Conservation (phyloP, 2,329 filamentous ascomycete species). For the Arachnopeziza araneosa region DNA sequence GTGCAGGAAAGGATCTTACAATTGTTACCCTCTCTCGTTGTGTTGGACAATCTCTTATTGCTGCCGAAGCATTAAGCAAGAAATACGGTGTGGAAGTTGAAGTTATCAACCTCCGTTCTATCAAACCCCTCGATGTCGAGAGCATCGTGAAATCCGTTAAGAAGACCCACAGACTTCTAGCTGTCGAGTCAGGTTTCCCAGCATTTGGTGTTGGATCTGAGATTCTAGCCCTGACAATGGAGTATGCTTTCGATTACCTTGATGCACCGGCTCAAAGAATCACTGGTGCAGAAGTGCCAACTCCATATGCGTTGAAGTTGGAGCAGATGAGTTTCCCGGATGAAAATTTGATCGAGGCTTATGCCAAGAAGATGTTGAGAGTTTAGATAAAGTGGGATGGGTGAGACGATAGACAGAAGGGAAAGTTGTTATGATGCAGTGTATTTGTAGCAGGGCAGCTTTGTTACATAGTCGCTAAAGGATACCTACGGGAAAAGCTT, state of each 20-base stretch:
- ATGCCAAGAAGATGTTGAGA: slow-evolving; percentile 82
- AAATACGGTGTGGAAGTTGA: slow-evolving; percentile 95
- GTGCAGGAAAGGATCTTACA: slow-evolving; percentile 89
- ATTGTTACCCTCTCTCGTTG: slow-evolving; percentile 92
- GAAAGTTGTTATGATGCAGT: not conserved
- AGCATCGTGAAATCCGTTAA: slow-evolving; percentile 95
- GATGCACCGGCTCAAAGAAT: slow-evolving; percentile 89
- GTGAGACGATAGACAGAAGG: not conserved
- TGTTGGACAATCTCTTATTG: slow-evolving; percentile 84
- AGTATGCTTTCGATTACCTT: slow-evolving; percentile 98
- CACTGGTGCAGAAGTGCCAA: slow-evolving; percentile 95
- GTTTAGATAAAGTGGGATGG: slow-evolving; percentile 45
- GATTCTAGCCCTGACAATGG: slow-evolving; percentile 90
- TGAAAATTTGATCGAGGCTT: slow-evolving; percentile 79
- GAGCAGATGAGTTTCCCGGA: slow-evolving; percentile 96
- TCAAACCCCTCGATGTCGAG: slow-evolving; percentile 96
- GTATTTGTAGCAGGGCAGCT: slow-evolving; percentile 3
- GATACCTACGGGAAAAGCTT: not conserved
- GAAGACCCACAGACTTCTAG: slow-evolving; percentile 91
- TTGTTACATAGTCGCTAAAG: slow-evolving; percentile 7
- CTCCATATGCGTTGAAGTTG: slow-evolving; percentile 86
- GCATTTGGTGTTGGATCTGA: slow-evolving; percentile 90
- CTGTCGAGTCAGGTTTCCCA: slow-evolving; percentile 93
- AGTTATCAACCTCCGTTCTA: slow-evolving; percentile 94
- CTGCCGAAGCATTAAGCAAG: slow-evolving; percentile 87